Percentiles rank a stretch among this genome's conserved stretches.
These are phyloP conservation scores for Claviceps sp. DNA, from an alignment of 2,329 filamentous ascomycete species.

Conservation along the genomic window DNA sequence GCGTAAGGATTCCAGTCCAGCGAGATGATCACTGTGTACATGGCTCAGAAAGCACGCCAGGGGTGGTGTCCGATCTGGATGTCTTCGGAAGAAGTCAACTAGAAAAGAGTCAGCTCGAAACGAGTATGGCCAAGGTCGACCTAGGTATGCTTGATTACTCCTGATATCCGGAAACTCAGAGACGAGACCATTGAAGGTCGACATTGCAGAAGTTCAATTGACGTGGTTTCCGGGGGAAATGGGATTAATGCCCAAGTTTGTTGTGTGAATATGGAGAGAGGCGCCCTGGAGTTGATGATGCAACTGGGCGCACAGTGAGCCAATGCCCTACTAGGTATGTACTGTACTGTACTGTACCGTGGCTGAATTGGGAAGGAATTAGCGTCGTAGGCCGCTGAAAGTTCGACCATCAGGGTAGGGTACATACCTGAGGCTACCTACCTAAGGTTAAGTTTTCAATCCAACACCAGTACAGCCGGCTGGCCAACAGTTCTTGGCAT, in stretches of 20 bases:
- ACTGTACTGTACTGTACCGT: conserved; percentile 5
- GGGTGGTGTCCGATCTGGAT: conserved; percentile 41
- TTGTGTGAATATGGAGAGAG: no score
- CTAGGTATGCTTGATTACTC: conserved; percentile 27
- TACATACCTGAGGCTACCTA: no score
- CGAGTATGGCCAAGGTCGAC: neutral
- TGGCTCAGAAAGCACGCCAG: conserved; percentile 84
- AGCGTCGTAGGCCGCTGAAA: neutral
- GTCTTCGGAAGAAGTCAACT: conserved; percentile 72
- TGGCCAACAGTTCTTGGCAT: no score
- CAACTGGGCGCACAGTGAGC: neutral
- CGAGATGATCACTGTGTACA: conserved; percentile 81
- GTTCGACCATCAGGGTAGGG: neutral
- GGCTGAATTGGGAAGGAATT: neutral
- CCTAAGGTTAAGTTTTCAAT: no score
- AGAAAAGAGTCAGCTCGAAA: neutral
- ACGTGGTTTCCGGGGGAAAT: neutral
- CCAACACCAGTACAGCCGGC: no score
- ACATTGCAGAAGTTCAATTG: conserved; percentile 36
- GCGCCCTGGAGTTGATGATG: neutral
- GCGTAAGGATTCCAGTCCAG: conserved; percentile 61
- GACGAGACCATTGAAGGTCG: conserved; percentile 61
- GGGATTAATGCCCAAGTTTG: neutral
- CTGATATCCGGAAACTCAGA: conserved; percentile 69
- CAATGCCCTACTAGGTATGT: neutral